Base-by-base conservation (phyloP, 2,329 filamentous ascomycete genomes). In the Septoria petroselini region DNA sequence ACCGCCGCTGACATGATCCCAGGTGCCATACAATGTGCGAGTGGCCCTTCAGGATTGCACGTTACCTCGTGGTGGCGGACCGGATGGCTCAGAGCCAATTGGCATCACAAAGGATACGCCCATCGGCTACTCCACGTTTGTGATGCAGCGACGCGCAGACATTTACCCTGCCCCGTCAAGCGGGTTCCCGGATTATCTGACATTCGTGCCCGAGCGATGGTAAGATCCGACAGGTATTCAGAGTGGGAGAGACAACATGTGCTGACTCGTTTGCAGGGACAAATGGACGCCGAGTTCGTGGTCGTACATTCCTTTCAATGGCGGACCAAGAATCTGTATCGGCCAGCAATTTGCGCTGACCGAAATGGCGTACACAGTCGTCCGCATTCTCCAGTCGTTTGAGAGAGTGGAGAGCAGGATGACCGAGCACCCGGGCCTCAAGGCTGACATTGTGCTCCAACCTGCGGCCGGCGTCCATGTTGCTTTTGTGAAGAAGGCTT, bases 191-290 rank as follows among this genome's bases (percentile, higher is more conserved):
- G 68, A 71, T 27, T 62, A 70, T 4, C 54, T 65, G 2, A 51
- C 60, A 4, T 79, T 76, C 48, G 68, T 69, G 3, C 76, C 76
- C 0, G 76, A 78, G 48, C 59, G 76, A 27, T 78, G 76, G 75
- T 46, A 39, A 38, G 43, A 11, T 33, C 7, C 7, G 3, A 7
- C 18, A 19, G 18, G 40, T 19, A 29, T 30, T n/a, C n/a, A n/a
- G n/a, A n/a, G n/a, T n/a, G n/a, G n/a, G n/a, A n/a, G n/a, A n/a
- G n/a, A n/a, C n/a, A n/a, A 6, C 31, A n/a, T 34, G 31, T n/a
- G 12, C 37, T 40, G 34, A 37, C 37, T 19, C 15, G 37, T 17
- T 34, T 11, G n/a, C 18, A 46, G 43, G 43, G 68, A 75, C 12
- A 54, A 53, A 0, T 77, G 75, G 75, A 73, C 70, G 5, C 76